Evolutionary conservation across 2,329 filamentous ascomycete genomes (phyloP).

Genomic region (Trichoderma brevicompactum): DNA sequence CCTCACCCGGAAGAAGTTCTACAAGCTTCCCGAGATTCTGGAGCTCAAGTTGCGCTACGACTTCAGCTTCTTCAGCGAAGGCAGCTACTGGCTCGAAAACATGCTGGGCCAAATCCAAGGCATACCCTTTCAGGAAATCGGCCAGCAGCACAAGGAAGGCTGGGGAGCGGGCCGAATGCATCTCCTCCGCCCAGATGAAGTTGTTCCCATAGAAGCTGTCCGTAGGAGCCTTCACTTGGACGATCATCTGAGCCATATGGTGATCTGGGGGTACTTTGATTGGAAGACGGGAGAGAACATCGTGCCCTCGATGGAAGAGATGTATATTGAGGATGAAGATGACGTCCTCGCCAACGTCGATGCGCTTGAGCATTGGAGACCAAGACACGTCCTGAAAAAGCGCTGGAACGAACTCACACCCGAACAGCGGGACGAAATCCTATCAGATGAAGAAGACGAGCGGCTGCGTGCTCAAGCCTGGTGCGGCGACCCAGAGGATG

Average conservation of each 20-base stretch:
- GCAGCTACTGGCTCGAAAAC: conserved; percentile 32
- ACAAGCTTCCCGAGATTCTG: conserved; percentile 56
- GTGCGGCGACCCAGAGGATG: conserved; percentile 35
- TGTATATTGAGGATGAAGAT: conserved; percentile 57
- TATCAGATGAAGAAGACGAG: conserved; percentile 44
- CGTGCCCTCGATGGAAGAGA: conserved; percentile 54
- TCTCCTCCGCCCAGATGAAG: conserved; percentile 61
- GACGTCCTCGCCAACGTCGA: conserved; percentile 40
- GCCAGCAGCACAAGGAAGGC: conserved; percentile 57
- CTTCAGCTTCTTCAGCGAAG: conserved; percentile 47
- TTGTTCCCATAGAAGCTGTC: conserved; percentile 61
- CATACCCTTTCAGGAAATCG: conserved; percentile 58
- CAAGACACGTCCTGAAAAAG: conserved; percentile 51
- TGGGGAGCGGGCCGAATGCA: conserved; percentile 55
- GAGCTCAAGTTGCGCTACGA: conserved; percentile 63
- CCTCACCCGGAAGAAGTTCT: conserved; percentile 60
- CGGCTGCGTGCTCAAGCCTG: conserved; percentile 44
- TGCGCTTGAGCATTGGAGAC: conserved; percentile 48
- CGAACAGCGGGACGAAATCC: conserved; percentile 46
- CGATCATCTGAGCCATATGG: conserved; percentile 58
- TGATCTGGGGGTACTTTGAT: conserved; percentile 66
- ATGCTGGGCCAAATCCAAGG: conserved; percentile 48
- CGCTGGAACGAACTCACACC: conserved; percentile 46
- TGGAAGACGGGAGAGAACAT: conserved; percentile 55
- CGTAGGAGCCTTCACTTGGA: conserved; percentile 59